Conservation (phyloP, 306 rosid species). For the Cicer yamashitae region DNA sequence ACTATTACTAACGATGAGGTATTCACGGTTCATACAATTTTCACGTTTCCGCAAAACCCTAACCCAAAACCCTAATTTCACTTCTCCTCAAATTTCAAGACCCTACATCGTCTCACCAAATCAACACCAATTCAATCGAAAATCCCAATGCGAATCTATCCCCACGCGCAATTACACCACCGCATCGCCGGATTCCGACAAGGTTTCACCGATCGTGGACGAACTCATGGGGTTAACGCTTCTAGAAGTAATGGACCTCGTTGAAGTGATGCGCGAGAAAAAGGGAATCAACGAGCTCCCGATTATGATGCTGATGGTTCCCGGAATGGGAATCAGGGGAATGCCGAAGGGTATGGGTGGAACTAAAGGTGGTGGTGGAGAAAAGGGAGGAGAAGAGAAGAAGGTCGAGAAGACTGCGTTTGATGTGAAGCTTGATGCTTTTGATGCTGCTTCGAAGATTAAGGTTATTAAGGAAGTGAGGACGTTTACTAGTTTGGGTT, state of each 20-base stretch:
- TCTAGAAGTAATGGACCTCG: slow-evolving; percentile 74
- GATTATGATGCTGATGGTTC: slow-evolving; percentile 78
- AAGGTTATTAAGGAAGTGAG: slow-evolving; percentile 94
- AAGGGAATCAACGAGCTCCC: slow-evolving; percentile 81
- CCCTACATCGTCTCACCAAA: neutral
- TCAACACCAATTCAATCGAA: neutral
- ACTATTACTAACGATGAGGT: slow-evolving; percentile 57
- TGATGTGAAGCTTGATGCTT: slow-evolving; percentile 86
- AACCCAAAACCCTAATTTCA: slow-evolving; percentile 47
- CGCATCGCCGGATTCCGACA: slow-evolving; percentile 53
- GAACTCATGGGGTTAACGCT: slow-evolving; percentile 75
- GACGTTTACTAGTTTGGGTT: slow-evolving; percentile 82
- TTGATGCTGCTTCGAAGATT: slow-evolving; percentile 79
- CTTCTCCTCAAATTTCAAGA: slow-evolving; percentile 21
- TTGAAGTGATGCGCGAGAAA: slow-evolving; percentile 76
- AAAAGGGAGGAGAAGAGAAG: slow-evolving; percentile 48
- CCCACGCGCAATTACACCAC: slow-evolving; percentile 45
- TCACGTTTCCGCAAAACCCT: slow-evolving; percentile 52
- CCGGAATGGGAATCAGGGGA: slow-evolving; percentile 69
- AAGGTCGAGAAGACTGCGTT: slow-evolving; percentile 84
- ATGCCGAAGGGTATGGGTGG: slow-evolving; percentile 59
- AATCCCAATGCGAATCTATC: neutral
- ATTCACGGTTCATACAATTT: slow-evolving; percentile 54
- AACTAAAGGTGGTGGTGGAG: slow-evolving; percentile 28
- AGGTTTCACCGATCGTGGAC: slow-evolving; percentile 62